phyloP scores from a whole-genome alignment of 2,329 filamentous ascomycete genomes.

The Neonectria punicea region DNA sequence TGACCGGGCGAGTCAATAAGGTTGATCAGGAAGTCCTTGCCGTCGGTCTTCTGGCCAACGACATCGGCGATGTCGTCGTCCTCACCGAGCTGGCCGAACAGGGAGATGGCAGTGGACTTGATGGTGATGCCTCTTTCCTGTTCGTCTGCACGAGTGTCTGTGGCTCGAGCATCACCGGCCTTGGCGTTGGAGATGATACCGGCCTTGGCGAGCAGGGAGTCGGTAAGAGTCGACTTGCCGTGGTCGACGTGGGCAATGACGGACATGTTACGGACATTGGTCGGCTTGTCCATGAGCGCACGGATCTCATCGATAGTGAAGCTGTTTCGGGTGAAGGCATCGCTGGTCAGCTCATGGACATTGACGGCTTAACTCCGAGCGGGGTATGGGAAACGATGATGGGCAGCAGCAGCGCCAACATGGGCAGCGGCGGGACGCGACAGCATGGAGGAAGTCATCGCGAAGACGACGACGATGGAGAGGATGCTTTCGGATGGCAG shows the following conservation, averaged over 20 bases:
- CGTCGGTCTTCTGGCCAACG: conserved; percentile 84
- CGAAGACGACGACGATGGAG: conserved; percentile 2
- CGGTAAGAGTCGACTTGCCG: conserved; percentile 99
- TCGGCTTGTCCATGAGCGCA: conserved; percentile 80
- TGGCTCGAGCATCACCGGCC: conserved; percentile 95
- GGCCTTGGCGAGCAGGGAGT: conserved; percentile 98
- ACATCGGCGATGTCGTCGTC: conserved; percentile 95
- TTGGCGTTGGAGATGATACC: conserved; percentile 99
- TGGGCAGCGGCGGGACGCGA: neutral
- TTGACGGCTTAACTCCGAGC: conserved; percentile 53
- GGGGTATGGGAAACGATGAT: conserved; percentile 45
- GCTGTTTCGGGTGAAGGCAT: conserved; percentile 64
- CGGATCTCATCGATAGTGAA: conserved; percentile 98
- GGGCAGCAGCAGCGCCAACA: conserved; percentile 1
- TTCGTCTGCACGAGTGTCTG: conserved; percentile 96
- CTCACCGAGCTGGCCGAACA: conserved; percentile 86
- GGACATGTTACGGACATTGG: conserved; percentile 93
- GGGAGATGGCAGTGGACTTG: conserved; percentile 99
- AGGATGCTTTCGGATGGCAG: neutral
- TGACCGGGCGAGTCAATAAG: conserved; percentile 99
- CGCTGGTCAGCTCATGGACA: conserved; percentile 59
- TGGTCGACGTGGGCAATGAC: conserved; percentile 99
- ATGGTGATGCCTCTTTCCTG: conserved; percentile 99
- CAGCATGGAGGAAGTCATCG: conserved; percentile 12
- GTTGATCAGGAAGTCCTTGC: conserved; percentile 99